A percentile compares a stretch with the other conserved stretches of the same genome.
phyloP scores from a whole-genome alignment of 768 basidiomycete species.

The Nevesoporus exiguus region DNA sequence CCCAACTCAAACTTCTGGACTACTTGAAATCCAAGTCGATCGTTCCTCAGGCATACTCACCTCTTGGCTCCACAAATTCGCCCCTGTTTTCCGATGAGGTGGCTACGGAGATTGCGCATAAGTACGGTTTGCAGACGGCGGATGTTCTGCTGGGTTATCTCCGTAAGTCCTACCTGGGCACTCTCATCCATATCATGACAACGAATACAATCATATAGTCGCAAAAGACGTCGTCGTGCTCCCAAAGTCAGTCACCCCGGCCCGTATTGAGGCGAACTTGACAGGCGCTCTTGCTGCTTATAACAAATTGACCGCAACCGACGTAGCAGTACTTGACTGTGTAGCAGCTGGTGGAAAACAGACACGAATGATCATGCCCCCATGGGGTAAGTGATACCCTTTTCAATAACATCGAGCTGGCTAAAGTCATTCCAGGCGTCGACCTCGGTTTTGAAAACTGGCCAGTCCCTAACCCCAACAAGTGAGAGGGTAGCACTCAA shows the following conservation, averaged over 20 bases:
- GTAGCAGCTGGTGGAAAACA: conserved; percentile 61
- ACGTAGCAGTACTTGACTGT: conserved; percentile 54
- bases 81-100: conserved; percentile 64
- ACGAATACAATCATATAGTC: conserved; percentile 36
- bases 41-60: conserved; percentile 75
- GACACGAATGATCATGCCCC: conserved; percentile 63
- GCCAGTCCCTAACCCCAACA: conserved; percentile 25
- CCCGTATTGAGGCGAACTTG: conserved; percentile 61
- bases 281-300: conserved; percentile 47
- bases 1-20: conserved; percentile 61
- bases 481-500: background rate
- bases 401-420: conserved; percentile 2
- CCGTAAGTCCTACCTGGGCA: conserved; percentile 35
- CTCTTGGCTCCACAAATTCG: conserved; percentile 66
- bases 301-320: conserved; percentile 45
- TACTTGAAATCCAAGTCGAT: conserved; percentile 67
- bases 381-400: conserved; percentile 55
- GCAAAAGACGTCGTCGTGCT: conserved; percentile 63
- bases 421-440: conserved; percentile 40
- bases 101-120: conserved; percentile 55
- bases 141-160: conserved; percentile 64
- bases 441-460: conserved; percentile 73
- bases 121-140: conserved; percentile 49
- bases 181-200: conserved; percentile 7
- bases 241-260: conserved; percentile 73